These are phyloP conservation scores for Lithohypha guttulata DNA, from an alignment of 2,329 filamentous ascomycete species.

Conservation along the genomic window DNA sequence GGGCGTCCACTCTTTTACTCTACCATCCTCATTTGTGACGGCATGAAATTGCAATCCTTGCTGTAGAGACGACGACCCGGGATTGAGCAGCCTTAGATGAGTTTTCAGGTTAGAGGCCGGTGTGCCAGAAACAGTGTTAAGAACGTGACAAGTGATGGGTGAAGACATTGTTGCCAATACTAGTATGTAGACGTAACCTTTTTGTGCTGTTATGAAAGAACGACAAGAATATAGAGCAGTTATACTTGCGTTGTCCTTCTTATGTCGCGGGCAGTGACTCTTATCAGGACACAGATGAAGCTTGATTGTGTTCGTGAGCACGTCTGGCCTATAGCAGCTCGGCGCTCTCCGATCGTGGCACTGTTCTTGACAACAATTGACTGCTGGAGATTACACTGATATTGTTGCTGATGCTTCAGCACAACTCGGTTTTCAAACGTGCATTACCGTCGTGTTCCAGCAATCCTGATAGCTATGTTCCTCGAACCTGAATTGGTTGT, in stretches of 20 bases:
- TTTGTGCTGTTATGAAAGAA: too few relatives aligned
- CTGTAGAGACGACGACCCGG: conserved; percentile 22
- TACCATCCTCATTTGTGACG: conserved; percentile 36
- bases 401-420: not conserved
- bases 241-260: too few relatives aligned
- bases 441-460: too few relatives aligned
- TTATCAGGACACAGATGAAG: not conserved
- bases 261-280: too few relatives aligned
- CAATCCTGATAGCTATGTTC: too few relatives aligned
- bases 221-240: too few relatives aligned
- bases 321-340: not conserved
- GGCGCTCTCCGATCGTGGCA: not conserved
- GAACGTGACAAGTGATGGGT: conserved; percentile 40
- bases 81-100: conserved; percentile 48
- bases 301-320: too few relatives aligned
- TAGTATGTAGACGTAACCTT: too few relatives aligned
- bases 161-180: conserved; percentile 19
- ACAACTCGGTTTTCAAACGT: not conserved
- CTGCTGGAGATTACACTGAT: not conserved
- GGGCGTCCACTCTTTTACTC: conserved; percentile 34
- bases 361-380: not conserved
- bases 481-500: not conserved
- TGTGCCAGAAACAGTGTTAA: conserved; percentile 39
- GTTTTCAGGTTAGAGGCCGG: conserved; percentile 38
- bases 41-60: conserved; percentile 27